A percentile compares a stretch with the other conserved stretches of the same genome.
Conservation (phyloP, 2,329 filamentous ascomycete genomes). For the Epichloe uncinata region DNA sequence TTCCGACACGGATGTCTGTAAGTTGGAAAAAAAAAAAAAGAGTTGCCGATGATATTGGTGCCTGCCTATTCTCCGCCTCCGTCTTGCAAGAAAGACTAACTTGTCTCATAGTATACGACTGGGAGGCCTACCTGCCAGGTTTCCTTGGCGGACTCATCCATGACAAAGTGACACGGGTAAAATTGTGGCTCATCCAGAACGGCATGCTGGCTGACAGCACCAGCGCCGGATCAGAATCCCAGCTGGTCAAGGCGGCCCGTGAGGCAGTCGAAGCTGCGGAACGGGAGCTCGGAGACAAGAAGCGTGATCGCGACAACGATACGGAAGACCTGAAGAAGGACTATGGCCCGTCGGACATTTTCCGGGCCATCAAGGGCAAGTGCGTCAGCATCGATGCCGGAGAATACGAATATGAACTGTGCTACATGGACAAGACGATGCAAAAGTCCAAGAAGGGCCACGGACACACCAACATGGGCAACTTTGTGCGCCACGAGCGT, state of each 20-base stretch:
- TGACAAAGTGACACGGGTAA: conserved; percentile 52
- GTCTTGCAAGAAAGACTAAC: not conserved
- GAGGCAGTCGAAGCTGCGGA: conserved; percentile 55
- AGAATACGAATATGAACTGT: conserved; percentile 94
- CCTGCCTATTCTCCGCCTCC: not conserved
- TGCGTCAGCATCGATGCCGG: conserved; percentile 70
- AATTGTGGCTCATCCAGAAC: conserved; percentile 66
- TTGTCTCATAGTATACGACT: conserved; percentile 56
- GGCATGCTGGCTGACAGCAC: conserved; percentile 62
- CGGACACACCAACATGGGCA: conserved; percentile 74
- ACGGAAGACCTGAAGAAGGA: conserved; percentile 64
- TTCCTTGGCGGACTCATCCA: conserved; percentile 62
- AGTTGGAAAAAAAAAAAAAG: conserved; percentile 24
- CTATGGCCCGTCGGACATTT: conserved; percentile 74
- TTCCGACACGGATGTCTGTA: conserved; percentile 65
- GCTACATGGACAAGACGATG: conserved; percentile 71
- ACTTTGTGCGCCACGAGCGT: conserved; percentile 60
- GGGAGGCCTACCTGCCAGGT: conserved; percentile 75
- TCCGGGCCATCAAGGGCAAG: conserved; percentile 73
- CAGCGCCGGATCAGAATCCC: conserved; percentile 51
- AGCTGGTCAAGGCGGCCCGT: conserved; percentile 59
- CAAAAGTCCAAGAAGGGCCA: conserved; percentile 93
- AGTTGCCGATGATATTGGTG: not conserved
- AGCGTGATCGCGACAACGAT: conserved; percentile 48
- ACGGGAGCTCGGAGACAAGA: conserved; percentile 49